Base-by-base conservation (phyloP, 192 early-diverging fungal species). In the Lunasporangiospora selenospora region DNA sequence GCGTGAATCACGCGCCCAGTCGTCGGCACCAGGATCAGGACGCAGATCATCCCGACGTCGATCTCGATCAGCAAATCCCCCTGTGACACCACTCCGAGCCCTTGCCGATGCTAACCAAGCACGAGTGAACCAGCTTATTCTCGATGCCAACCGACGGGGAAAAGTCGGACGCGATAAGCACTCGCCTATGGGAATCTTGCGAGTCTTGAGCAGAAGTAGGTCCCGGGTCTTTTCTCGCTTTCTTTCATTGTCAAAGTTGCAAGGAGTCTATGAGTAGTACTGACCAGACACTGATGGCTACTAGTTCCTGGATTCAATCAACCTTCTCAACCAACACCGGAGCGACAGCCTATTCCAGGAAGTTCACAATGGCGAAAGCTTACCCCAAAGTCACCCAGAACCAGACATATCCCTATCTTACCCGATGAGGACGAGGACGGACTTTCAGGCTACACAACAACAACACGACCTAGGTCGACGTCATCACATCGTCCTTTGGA, bases 261-360 rank as follows among this genome's bases (percentile, higher is more conserved):
- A n/a, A n/a, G n/a, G n/a, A n/a, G n/a, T n/a, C n/a, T n/a, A n/a
- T n/a, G n/a, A n/a, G n/a, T n/a, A n/a, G n/a, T n/a, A n/a, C n/a
- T n/a, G n/a, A n/a, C n/a, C n/a, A n/a, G n/a, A n/a, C n/a, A n/a
- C n/a, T n/a, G n/a, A n/a, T n/a, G n/a, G n/a, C n/a, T n/a, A n/a
- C n/a, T 58, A 73, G 69, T 73, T 27, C 49, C 53, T 19, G 69
- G 69, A 38, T 73, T 73, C 43, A 73, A 73, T 49, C 69, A 53
- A 26, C 40, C 55, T 3, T 41, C 54, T 26, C 33, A 63, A 33
- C 60, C 69, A 33, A 40, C 49, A n/a, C 49, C 60, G 3, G 69
- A 73, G 7, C 53, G 69, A 44, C 40, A 49, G 18, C 60, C 53
- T 0, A 43, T 73, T 24, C 60, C 69, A 52, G 69, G 69, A 55